Evolutionary conservation across 139 green algal species (phyloP).

Genomic region (Astrephomene gubernaculifera): DNA sequence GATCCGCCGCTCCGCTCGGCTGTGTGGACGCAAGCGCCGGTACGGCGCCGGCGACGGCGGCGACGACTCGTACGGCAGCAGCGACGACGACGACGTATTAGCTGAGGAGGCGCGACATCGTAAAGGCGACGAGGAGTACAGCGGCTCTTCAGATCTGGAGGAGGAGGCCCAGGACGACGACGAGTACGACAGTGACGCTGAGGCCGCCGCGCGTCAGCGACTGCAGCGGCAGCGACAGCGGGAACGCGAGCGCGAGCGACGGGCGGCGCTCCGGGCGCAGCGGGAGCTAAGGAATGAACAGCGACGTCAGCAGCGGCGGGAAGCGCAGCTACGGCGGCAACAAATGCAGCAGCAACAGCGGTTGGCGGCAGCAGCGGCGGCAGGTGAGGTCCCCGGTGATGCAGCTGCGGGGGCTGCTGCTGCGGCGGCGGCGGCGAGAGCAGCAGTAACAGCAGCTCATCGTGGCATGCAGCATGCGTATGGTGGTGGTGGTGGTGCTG

Average conservation of each 20-base stretch:
- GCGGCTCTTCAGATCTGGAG: too few species aligned
- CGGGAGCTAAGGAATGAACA: conserved; percentile 19
- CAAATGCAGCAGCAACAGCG: not conserved
- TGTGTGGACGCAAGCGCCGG: conserved; percentile 21
- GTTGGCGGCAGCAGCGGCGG: too few species aligned
- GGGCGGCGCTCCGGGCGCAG: not conserved
- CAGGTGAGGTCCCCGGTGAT: too few species aligned
- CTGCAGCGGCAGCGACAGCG: not conserved
- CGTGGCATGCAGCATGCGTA: too few species aligned
- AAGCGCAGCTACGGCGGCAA: not conserved
- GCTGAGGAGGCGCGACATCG: too few species aligned
- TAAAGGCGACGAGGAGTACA: not conserved
- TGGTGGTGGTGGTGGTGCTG: too few species aligned
- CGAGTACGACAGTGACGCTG: not conserved
- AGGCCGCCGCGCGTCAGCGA: not conserved
- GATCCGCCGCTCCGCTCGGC: conserved; percentile 18
- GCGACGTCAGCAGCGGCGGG: conserved; percentile 15
- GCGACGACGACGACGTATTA: not conserved
- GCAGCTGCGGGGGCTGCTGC: not conserved
- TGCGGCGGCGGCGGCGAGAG: not conserved
- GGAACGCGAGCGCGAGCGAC: conserved; percentile 16
- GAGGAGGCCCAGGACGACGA: conserved; percentile 5
- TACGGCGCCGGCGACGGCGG: not conserved
- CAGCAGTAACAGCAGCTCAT: not conserved
- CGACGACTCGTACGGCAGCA: not conserved